These are phyloP conservation scores for Pichia rugopelliculosa DNA, from an alignment of 805 yeast genomes.

Conservation along the genomic window DNA sequence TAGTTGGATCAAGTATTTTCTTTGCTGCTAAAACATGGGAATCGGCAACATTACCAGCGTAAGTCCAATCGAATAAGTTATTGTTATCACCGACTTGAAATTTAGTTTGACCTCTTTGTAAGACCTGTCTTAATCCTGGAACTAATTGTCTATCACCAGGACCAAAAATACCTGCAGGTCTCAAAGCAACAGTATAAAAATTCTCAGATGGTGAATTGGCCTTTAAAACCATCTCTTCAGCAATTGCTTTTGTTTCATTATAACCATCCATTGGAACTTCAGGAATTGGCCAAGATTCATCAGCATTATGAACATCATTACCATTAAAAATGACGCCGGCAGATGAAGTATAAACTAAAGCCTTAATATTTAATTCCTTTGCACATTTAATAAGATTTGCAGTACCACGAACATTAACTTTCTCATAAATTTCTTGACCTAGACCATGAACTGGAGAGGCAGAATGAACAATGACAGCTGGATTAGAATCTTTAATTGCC, in stretches of 20 bases:
- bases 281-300: slow-evolving; percentile 92
- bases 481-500: slow-evolving; percentile 53
- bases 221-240: slow-evolving; percentile 72
- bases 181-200: slow-evolving; percentile 72
- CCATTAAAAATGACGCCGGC: slow-evolving; percentile 98
- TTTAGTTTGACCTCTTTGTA: slow-evolving; percentile 76
- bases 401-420: slow-evolving; percentile 90
- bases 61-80: slow-evolving; percentile 93
- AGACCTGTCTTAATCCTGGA: slow-evolving; percentile 83
- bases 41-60: slow-evolving; percentile 97
- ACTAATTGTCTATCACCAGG: slow-evolving; percentile 97
- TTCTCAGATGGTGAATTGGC: slow-evolving; percentile 54
- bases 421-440: slow-evolving; percentile 71
- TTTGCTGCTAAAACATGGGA: slow-evolving; percentile 91
- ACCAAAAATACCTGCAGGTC: slow-evolving; percentile 98
- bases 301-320: slow-evolving; percentile 83
- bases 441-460: slow-evolving; percentile 96
- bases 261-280: slow-evolving; percentile 91
- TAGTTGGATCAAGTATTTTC: slow-evolving; percentile 46
- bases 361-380: slow-evolving; percentile 41
- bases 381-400: slow-evolving; percentile 62
- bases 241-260: slow-evolving; percentile 89
- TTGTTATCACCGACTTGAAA: slow-evolving; percentile 93
- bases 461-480: slow-evolving; percentile 82
- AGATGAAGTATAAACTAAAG: slow-evolving; percentile 88